A percentile compares a stretch with the other conserved stretches of the same genome.
phyloP scores from a whole-genome alignment of 139 green algal genomes.

The Dunaliella primolecta region DNA sequence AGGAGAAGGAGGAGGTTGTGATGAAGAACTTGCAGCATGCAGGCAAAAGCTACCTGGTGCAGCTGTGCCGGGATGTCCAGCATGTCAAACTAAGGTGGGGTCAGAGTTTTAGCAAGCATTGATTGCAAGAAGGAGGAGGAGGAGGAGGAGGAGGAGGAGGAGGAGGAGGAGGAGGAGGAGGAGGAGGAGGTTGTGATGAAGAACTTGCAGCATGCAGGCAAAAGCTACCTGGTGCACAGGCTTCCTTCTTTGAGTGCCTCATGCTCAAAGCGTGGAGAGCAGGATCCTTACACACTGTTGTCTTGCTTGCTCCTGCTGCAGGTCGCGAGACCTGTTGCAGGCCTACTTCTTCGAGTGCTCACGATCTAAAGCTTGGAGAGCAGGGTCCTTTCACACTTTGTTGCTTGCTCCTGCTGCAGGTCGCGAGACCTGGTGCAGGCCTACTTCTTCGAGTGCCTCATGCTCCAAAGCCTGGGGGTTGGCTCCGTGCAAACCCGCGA shows the following conservation, averaged over 20 bases:
- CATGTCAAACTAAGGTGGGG: not conserved
- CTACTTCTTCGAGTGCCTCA: slow-evolving; percentile 32
- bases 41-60: not conserved
- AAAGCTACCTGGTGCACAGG: not conserved
- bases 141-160: too few species aligned
- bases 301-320: too few species aligned
- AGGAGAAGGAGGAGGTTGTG: not conserved
- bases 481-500: not conserved
- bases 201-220: slow-evolving; percentile 1
- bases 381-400: too few species aligned
- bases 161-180: too few species aligned
- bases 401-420: too few species aligned
- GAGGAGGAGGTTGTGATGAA: not conserved
- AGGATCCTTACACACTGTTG: too few species aligned
- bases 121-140: too few species aligned
- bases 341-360: slow-evolving; percentile 32
- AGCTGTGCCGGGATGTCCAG: not conserved
- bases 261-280: too few species aligned
- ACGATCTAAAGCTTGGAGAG: slow-evolving; percentile 19
- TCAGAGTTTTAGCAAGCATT: too few species aligned
- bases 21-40: not conserved
- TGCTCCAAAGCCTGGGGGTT: slow-evolving; percentile 18
- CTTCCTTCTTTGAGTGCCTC: too few species aligned
- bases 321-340: slow-evolving; percentile 5
- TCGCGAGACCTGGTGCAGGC: slow-evolving; percentile 12